Evolutionary conservation across 495 filamentous ascomycete species (phyloP), one percentile per base, ranked within the genome.

Genomic region (Amorphotheca resinae): DNA sequence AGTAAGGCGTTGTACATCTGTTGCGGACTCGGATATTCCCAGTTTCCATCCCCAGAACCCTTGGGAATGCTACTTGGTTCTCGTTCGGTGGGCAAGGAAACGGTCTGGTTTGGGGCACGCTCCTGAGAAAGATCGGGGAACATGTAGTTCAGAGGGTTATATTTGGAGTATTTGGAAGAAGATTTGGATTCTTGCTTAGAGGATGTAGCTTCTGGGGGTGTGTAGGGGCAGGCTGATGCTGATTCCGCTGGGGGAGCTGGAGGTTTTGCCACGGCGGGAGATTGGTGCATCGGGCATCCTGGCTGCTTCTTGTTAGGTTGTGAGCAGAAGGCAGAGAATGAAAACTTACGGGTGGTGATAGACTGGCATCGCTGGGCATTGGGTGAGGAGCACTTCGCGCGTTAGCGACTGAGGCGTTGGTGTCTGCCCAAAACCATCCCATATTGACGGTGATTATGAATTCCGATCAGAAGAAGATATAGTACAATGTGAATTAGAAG

Each of bases 1-100:
- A 93, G 64, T 68, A 96, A 79, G 0, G 93, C 91, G 56, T 96
- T 99, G 66, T 95, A 96, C 91, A 96, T 96, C 60, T 96, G 91
- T 64, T 96, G 93, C 8, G 93, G 89, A 0, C 87, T 95, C 0
- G 91, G 93, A 57, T 96, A 96, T 60, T 95, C 93, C 91, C 91
- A 96, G 54, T 86, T 91, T 9, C 77, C 77, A 14, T 74, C 65
- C 30, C 69, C 72, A 52, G 79, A 74, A 49, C 84, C 87, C 42
- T 80, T 76, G 16, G 93, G 91, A 46, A 99, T 99, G 1, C 87
- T 80, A 14, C 83, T 89, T 8, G 69, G 59, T 57, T 93, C 84
- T 34, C 91, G 82, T 2, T 78, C 73, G 11, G 84, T 77, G 0
- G 84, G 81, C 0, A 96, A 76, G 25, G 68, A 62, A 9, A 80